Evolutionary conservation across 2,329 filamentous ascomycete genomes (phyloP), one percentile per base, ranked within the genome.

Genomic region (Gnomoniopsis smithogilvyi): DNA sequence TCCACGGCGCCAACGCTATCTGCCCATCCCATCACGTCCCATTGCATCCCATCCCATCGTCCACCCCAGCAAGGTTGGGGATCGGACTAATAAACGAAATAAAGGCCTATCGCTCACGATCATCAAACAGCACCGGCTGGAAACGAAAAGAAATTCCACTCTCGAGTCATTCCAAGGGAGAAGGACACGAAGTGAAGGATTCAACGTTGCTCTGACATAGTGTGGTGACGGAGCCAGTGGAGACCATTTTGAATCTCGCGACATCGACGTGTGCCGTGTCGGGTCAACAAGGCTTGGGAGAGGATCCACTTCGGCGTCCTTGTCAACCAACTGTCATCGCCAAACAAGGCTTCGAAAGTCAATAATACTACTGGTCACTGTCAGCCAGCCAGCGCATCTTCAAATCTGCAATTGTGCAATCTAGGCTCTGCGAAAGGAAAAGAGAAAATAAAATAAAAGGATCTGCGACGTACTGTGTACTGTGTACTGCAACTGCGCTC

Each of bases 211-310:
- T 41, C 36, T 14, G 36, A 15, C 12, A 41, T 14, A 41, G 12
- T 12, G 36, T 8, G 12, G 12, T 36, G 34, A 36, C 41, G 41
- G n/a, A n/a, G n/a, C n/a, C 38, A 19, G 38, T 43, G 15, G 38
- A 43, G 51, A 41, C 38, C 6, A 41, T 15, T 12, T 41, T 15
- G 38, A 41, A 15, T 49, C 54, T 46, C 43, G 43, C 43, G 43
- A 46, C 43, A 46, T 46, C 43, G 46, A 56, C 54, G 54, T 56
- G 54, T 56, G 43, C 43, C n/a, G 17, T 46, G 43, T 46, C 43
- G 19, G 19, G 8, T 19, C 14, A 19, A 19, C 43, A 22, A 19
- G n/a, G 41, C 12, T 11, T 19, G 3, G 21, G 8, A 17, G 10
- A 6, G 45, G 17, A 7, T 33, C 45, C 54, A 50, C 54, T 24